These are phyloP conservation scores for Prunella vulgaris DNA, from an alignment of 257 asterid genomes.

Conservation along the genomic window DNA sequence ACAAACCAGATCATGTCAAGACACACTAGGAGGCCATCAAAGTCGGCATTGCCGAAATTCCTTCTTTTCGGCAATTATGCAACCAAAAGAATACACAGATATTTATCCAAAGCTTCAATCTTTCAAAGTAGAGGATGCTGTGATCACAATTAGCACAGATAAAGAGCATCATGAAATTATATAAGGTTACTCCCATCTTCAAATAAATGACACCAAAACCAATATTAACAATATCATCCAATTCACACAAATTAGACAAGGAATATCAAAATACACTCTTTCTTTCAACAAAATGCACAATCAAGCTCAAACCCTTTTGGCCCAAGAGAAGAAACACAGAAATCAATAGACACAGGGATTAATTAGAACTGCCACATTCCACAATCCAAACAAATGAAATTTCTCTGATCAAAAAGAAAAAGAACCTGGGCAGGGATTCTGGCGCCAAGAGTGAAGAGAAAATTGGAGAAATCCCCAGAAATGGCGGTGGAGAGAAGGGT, in stretches of 20 bases:
- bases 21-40: neutral
- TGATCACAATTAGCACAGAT: slow-evolving; percentile 6
- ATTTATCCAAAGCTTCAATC: neutral
- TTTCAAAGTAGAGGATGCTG: neutral
- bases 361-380: neutral
- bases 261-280: neutral
- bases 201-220: neutral
- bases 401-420: neutral
- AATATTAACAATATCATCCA: neutral
- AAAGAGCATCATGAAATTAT: neutral
- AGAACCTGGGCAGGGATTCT: slow-evolving; percentile 28
- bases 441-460: slow-evolving; percentile 29
- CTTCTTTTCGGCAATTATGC: neutral
- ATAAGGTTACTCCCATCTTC: neutral
- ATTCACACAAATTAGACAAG: neutral
- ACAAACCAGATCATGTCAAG: neutral
- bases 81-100: neutral
- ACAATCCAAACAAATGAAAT: neutral
- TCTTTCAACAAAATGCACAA: neutral
- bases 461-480: slow-evolving; percentile 46
- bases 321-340: neutral
- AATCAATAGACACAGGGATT: neutral
- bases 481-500: slow-evolving; percentile 49
- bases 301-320: neutral
- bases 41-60: neutral